Base-by-base conservation (phyloP, 2,329 filamentous ascomycete species). In the Paramyrothecium sp. region DNA sequence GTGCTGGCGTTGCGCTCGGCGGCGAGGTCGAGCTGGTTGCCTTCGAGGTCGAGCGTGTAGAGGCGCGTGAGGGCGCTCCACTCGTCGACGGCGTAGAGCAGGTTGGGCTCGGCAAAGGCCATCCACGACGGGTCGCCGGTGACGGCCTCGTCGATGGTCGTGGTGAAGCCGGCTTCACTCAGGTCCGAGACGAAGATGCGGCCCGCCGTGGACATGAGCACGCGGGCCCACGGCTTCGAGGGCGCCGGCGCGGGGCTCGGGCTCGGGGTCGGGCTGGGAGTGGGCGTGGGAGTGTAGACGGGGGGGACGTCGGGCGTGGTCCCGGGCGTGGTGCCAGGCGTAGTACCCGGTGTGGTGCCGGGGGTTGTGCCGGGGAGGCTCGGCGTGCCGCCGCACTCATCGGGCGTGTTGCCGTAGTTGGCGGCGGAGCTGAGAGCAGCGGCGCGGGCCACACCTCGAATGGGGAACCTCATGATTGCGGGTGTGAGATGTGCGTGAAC, bases 61-160 rank as follows among this genome's bases (percentile, higher is more conserved):
- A 75, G 64, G 57, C 73, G 72, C n/a, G 77, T 67, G 49, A 67
- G 63, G 53, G 68, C 66, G 61, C 71, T 69, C 61, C 75, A 75
- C 72, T 84, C 81, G 60, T 83, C 41, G 52, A 34, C 22, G 47
- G n/a, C 51, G 33, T 53, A 53, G n/a, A 53, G 26, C 30, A 38
- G 51, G 51, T 53, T 22, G 8, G 26, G 26, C 30, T 41, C 51
- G 33, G n/a, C 17, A 34, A 53, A 53, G 8, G 26, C 51, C 30
- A 53, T 20, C 51, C 51, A 53, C n/a, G 30, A 38, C n/a, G 51
- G 51, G 30, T 38, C 51, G 30, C 51, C 51, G 30, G 51, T 19
- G 51, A 53, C n/a, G 3, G 26, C 3, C n/a, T 38, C 30, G 51
- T 53, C 30, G 33, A 53, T 20, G n/a, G 41, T 34, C 20, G 13